Conservation (phyloP, 208 protist species). For the Tetramitus jugosus region DNA sequence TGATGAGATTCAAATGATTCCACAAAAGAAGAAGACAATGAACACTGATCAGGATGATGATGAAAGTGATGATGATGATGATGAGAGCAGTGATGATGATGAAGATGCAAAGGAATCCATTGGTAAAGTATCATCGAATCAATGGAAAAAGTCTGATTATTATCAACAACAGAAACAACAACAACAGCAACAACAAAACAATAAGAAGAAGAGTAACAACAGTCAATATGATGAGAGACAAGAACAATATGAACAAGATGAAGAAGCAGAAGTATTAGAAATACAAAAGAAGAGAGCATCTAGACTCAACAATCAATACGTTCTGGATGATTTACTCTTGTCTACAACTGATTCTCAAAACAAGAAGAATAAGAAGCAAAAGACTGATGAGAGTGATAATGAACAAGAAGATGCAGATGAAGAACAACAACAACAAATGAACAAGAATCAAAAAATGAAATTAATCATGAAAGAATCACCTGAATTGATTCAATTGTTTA, state of each 20-base stretch:
- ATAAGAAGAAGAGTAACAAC: no score
- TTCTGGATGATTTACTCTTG: neutral
- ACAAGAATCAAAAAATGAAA: neutral
- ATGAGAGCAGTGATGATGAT: neutral
- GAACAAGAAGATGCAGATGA: neutral
- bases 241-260: no score
- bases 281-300: neutral
- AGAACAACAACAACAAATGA: neutral
- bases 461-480: constrained; percentile 5
- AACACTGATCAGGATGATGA: neutral
- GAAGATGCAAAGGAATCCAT: neutral
- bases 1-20: neutral
- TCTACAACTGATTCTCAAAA: no score
- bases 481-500: neutral
- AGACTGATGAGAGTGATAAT: neutral
- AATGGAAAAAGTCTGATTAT: neutral
- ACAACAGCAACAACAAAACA: neutral
- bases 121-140: neutral
- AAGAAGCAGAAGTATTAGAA: neutral
- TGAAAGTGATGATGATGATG: no score
- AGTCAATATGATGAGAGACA: no score
- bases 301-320: neutral
- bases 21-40: neutral
- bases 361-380: neutral
- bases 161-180: neutral